Evolutionary conservation across 768 basidiomycete species (phyloP), one percentile per base, ranked within the genome.

Genomic region (Peribolospora baueri): DNA sequence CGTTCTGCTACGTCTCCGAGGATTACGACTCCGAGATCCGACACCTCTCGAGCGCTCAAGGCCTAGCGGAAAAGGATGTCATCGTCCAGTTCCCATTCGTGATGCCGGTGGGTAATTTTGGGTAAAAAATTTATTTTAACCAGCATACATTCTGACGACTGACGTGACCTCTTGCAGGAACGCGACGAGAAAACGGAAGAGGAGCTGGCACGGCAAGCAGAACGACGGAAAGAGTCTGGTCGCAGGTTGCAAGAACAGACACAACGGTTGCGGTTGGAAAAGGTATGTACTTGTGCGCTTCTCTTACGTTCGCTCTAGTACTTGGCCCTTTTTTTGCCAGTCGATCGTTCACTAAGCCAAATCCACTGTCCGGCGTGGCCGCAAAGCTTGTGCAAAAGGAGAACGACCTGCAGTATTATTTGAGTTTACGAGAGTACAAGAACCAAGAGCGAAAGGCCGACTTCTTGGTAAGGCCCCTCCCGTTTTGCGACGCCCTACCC

Each of bases 181-280:
- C 67, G 73, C 1, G 81, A 84, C 46, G 84, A 87, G 66, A 93
- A 90, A 68, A 81, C 84, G 0, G 85, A 90, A 59, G 91, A 95
- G 61, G 88, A 95, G 63, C 66, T 93, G 0, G 75, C 78, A 4
- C 74, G 77, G 42, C 74, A 79, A 43, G 71, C 80, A 1, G 88
- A 95, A 67, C 80, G 77, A 66, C 70, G 82, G 54, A 79, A 75
- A 64, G 90, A 95, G 67, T 82, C 87, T 62, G 88, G 86, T 0
- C 74, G 76, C 54, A 79, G 84, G 63, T 66, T 98, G 52, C 90
- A 93, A 67, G 90, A 95, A 66, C 75, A 90, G 61, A 85, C 87
- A 38, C 81, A 83, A 0, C 84, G 80, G 65, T 79, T 79, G 53
- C 70, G 91, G 38, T 70, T 75, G 62, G 90, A 95, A 61, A 95